Conservation (phyloP, 352 stramenopile species). For the Phytophthora lateralis region DNA sequence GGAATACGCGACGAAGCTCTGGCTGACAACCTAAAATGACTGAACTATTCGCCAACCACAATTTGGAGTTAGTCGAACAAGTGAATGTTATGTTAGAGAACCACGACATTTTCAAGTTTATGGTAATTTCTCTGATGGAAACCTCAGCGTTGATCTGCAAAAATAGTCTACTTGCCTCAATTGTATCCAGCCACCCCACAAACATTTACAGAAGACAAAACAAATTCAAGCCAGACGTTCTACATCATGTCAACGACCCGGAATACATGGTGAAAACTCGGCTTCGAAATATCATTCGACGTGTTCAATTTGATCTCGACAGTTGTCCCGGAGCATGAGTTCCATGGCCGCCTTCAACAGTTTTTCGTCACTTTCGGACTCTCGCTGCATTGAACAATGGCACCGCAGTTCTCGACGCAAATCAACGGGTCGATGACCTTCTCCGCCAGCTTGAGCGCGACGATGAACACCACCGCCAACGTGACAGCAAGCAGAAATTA, state of each 20-base stretch:
- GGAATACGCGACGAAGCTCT: too few relatives aligned
- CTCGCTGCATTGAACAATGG: slow-evolving; percentile 8
- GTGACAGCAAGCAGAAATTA: slow-evolving; percentile 27
- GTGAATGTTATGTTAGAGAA: too few relatives aligned
- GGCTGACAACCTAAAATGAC: too few relatives aligned
- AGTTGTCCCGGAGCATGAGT: background rate
- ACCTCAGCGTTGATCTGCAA: too few relatives aligned
- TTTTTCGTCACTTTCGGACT: slow-evolving; percentile 16
- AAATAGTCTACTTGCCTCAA: too few relatives aligned
- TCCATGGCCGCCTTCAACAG: background rate
- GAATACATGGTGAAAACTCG: background rate
- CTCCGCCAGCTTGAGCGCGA: slow-evolving; percentile 30
- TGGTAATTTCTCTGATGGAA: too few relatives aligned
- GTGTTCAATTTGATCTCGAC: slow-evolving; percentile 3
- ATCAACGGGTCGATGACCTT: slow-evolving; percentile 34
- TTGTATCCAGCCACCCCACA: too few relatives aligned
- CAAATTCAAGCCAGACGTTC: slow-evolving; percentile 3
- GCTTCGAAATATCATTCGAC: background rate
- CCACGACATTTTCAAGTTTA: too few relatives aligned
- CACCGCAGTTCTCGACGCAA: slow-evolving; percentile 29
- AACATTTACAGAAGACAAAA: background rate
- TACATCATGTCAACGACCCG: slow-evolving; percentile 3
- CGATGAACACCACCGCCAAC: slow-evolving; percentile 11
- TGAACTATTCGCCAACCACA: too few relatives aligned
- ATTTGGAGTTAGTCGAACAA: too few relatives aligned